Conservation (phyloP, 306 rosid species). For the Gynostemma pentaphyllum region DNA sequence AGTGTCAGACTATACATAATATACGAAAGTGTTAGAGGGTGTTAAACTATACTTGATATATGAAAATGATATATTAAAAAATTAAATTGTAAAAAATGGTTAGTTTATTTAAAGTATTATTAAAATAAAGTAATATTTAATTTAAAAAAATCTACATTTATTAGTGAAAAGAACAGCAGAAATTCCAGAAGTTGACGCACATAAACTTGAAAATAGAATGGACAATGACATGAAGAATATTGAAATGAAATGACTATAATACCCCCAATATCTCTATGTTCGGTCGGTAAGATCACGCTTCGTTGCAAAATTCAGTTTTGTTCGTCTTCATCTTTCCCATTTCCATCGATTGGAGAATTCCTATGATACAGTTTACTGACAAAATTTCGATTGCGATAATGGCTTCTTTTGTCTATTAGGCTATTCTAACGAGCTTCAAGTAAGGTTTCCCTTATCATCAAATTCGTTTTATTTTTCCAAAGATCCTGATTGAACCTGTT, state of each 20-base stretch:
- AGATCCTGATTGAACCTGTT: not conserved
- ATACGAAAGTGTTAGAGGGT: no score
- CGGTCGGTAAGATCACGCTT: conserved; percentile 3
- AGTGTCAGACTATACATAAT: no score
- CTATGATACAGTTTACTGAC: not conserved
- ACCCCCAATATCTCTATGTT: conserved; percentile 1
- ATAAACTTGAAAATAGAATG: not conserved
- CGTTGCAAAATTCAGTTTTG: not conserved
- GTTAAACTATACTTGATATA: no score
- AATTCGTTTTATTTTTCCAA: not conserved
- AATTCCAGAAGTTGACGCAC: not conserved
- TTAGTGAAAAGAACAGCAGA: not conserved
- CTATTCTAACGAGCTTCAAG: not conserved
- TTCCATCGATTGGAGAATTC: not conserved
- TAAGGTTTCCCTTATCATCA: not conserved
- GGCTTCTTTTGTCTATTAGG: not conserved
- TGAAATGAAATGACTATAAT: not conserved
- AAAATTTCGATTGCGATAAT: not conserved
- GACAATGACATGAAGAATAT: conserved; percentile 1
- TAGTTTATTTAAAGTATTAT: no score
- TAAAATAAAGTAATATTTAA: no score
- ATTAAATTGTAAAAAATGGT: no score
- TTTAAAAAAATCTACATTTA: not conserved
- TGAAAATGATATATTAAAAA: no score
- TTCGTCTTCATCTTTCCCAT: not conserved